These are phyloP conservation scores for Ascoidea tarda DNA, from an alignment of 805 yeast genomes.

Conservation along the genomic window DNA sequence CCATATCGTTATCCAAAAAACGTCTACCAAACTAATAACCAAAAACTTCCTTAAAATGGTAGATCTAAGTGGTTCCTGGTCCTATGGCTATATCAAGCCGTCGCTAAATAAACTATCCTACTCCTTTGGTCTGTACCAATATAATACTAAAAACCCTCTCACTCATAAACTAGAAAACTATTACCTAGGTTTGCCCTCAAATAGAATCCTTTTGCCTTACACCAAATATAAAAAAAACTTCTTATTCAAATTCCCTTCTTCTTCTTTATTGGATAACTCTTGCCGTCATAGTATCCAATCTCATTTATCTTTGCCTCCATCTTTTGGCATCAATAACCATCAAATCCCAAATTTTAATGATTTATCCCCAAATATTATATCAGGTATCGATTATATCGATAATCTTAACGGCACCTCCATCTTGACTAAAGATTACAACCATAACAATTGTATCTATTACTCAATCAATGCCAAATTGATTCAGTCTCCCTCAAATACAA, in stretches of 20 bases:
- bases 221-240: constrained; percentile 42
- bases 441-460: neutral
- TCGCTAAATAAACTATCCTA: constrained; percentile 5
- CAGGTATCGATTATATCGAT: constrained; percentile 7
- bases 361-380: constrained; percentile 18
- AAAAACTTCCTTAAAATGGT: constrained; percentile 46
- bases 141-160: neutral
- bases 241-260: constrained; percentile 40
- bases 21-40: constrained; percentile 17
- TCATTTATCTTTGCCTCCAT: constrained; percentile 26
- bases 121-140: constrained; percentile 27
- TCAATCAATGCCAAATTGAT: neutral
- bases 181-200: constrained; percentile 31
- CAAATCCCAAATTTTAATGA: constrained; percentile 18
- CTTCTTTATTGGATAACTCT: constrained; percentile 33
- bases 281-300: constrained; percentile 27
- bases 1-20: constrained; percentile 18
- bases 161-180: neutral
- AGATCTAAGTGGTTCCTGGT: constrained; percentile 40
- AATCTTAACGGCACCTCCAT: neutral
- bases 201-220: constrained; percentile 32
- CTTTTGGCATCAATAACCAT: constrained; percentile 23
- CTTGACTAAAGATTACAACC: neutral
- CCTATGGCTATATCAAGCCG: constrained; percentile 36
- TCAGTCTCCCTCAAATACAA: neutral